Conservation (phyloP, 495 filamentous ascomycete species). For the Daldinia grandis region DNA sequence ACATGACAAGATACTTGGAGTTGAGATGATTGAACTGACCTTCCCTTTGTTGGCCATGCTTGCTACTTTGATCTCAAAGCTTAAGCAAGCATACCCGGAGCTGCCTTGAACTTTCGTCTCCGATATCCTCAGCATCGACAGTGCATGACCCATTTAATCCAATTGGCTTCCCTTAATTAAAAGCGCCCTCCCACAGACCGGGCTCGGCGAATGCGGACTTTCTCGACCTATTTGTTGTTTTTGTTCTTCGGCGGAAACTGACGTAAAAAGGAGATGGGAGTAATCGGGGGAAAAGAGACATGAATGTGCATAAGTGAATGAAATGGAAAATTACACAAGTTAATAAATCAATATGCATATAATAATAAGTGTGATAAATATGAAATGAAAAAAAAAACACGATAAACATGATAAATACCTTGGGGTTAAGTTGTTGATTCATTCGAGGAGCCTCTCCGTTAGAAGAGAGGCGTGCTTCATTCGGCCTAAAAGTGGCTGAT, state of each 20-base stretch:
- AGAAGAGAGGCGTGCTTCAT: conserved; percentile 52
- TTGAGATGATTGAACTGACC: conserved; percentile 37
- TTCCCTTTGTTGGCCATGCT: conserved; percentile 18
- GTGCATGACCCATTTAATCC: conserved; percentile 36
- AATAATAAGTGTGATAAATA: conserved; percentile 29
- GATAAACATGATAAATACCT: conserved; percentile 48
- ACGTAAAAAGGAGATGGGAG: conserved; percentile 2
- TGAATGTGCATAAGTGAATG: conserved; percentile 24
- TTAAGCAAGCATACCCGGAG: conserved; percentile 30
- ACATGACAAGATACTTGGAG: conserved; percentile 12
- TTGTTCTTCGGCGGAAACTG: conserved; percentile 18
- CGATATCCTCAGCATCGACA: conserved; percentile 28
- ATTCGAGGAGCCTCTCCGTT: conserved; percentile 55
- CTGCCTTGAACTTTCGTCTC: conserved; percentile 20
- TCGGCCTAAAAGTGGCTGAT: conserved; percentile 44
- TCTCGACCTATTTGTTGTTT: conserved; percentile 10
- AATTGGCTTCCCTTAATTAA: conserved; percentile 43
- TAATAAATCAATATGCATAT: conserved; percentile 29
- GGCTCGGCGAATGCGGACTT: conserved; percentile 32
- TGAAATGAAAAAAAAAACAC: no score
- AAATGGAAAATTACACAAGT: background rate
- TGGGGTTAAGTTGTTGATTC: conserved; percentile 58
- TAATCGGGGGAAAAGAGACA: background rate
- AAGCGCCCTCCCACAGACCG: conserved; percentile 34
- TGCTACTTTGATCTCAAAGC: conserved; percentile 32